Evolutionary conservation across 768 basidiomycete species (phyloP).

Genomic region (Podaxis sp.): DNA sequence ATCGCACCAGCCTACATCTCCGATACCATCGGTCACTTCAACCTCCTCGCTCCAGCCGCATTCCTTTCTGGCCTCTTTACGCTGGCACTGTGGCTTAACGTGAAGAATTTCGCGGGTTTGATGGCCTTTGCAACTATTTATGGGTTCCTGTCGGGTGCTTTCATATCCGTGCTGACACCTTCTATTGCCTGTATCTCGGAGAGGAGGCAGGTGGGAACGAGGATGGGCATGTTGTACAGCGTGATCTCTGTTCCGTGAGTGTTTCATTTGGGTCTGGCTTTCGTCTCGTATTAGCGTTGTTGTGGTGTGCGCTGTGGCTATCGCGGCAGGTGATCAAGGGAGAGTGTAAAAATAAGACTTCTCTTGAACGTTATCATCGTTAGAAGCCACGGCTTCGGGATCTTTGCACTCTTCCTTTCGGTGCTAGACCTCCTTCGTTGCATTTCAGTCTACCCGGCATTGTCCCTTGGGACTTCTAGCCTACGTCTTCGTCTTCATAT

Average conservation of each 20-base stretch:
- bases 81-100: slow-evolving; percentile 53
- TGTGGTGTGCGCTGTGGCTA: neutral
- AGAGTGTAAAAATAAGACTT: neutral
- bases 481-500: neutral
- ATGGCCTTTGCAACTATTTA: slow-evolving; percentile 51
- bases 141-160: slow-evolving; percentile 64
- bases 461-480: neutral
- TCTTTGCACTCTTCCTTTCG: neutral
- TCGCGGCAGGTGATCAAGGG: neutral
- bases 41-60: slow-evolving; percentile 59
- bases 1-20: slow-evolving; percentile 60
- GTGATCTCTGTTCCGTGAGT: slow-evolving; percentile 70
- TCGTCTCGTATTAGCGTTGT: neutral
- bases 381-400: neutral
- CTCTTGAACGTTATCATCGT: neutral
- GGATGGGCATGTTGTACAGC: slow-evolving; percentile 62
- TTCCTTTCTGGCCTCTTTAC: slow-evolving; percentile 60
- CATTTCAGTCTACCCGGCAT: neutral
- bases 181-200: slow-evolving; percentile 67
- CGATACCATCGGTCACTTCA: slow-evolving; percentile 63
- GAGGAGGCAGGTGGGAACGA: slow-evolving; percentile 50
- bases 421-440: neutral
- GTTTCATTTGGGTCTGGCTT: neutral
- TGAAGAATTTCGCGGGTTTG: slow-evolving; percentile 33
- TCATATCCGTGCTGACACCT: slow-evolving; percentile 63